These are phyloP conservation scores for Artemisia annua DNA, from an alignment of 129 eudicot species.

Conservation along the genomic window DNA sequence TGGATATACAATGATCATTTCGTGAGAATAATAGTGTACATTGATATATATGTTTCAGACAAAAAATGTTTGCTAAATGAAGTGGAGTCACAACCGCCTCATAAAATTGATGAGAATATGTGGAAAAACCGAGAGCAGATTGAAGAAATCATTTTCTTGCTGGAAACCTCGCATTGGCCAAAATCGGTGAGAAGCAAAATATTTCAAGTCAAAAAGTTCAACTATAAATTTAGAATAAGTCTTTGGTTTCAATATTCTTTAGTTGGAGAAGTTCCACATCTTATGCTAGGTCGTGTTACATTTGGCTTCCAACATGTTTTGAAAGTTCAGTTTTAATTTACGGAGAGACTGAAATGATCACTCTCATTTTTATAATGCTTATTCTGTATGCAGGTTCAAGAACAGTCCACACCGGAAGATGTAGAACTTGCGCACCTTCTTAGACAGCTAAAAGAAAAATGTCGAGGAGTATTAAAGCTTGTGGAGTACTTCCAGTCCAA, in stretches of 20 bases:
- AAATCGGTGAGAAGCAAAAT: constrained; percentile 37
- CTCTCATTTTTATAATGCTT: neutral
- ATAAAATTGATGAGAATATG: constrained; percentile 87
- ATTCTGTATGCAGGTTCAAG: constrained; percentile 52
- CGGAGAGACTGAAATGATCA: too few species aligned
- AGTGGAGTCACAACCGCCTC: constrained; percentile 72
- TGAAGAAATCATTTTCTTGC: constrained; percentile 72
- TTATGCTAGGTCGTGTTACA: constrained; percentile 5
- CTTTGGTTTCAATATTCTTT: neutral
- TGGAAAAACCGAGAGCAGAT: constrained; percentile 91
- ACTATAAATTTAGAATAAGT: neutral
- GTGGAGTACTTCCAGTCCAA: constrained; percentile 59
- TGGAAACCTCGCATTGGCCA: constrained; percentile 73
- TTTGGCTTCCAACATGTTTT: neutral
- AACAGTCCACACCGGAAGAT: constrained; percentile 50
- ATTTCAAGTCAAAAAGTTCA: neutral
- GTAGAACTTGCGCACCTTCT: constrained; percentile 57
- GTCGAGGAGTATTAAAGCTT: constrained; percentile 44
- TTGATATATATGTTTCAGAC: constrained; percentile 32
- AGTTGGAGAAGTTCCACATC: neutral
- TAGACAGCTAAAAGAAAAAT: constrained; percentile 53
- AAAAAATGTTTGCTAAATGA: constrained; percentile 51
- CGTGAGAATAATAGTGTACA: neutral
- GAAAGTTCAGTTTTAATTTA: constrained; percentile 1
- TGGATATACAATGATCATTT: neutral